Evolutionary conservation across 1,139 yeast species (phyloP), one percentile per base, ranked within the genome.

Genomic region (Arxiozyma slooffiae): DNA sequence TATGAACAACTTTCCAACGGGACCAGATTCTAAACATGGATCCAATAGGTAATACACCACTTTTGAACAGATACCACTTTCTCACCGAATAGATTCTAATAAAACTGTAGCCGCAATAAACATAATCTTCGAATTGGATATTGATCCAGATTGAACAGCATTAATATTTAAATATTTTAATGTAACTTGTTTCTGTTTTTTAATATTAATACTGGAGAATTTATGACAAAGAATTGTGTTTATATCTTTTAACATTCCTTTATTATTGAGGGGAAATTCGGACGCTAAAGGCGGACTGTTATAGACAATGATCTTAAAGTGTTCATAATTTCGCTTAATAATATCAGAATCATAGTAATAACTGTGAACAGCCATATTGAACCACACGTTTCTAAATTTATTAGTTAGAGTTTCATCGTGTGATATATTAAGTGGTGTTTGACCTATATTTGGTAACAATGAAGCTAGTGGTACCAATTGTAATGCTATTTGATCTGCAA

Each of bases 211-310:
- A 61, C 85, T 85, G 0, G 96, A 85, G 0, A 96, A 83, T 4
- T 96, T 96, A 57, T 97, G 78, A 64, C 96, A 80, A 53, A 94
- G 75, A 38, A 94, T 89, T 1, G 96, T 85, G 64, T 92, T 92
- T 70, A 92, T 77, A 61, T 94, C 97, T 57, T 92, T 75, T 4
- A 96, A 88, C 26, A 95, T 86, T 64, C 92, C 98, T 22, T 92
- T 84, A 62, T 90, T 81, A 64, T 85, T 85, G 72, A 95, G 82
- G 1, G 95, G 83, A 20, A 78, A 72, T 59, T 88, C 96, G 2
- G 96, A 85, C 0, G 96, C 97, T 53, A 94, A 76, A 0, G 97
- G 95, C 5, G 98, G 98, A 5, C 97, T 78, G 61, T 79, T 85
- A 60, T 84, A 80, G 0, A 98, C 97, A 60, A 94, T 85, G 52